A percentile compares a stretch with the other conserved stretches of the same genome.
Conservation (phyloP, 1,284 basidiomycete genomes). For the Leccinum fuscescens region DNA sequence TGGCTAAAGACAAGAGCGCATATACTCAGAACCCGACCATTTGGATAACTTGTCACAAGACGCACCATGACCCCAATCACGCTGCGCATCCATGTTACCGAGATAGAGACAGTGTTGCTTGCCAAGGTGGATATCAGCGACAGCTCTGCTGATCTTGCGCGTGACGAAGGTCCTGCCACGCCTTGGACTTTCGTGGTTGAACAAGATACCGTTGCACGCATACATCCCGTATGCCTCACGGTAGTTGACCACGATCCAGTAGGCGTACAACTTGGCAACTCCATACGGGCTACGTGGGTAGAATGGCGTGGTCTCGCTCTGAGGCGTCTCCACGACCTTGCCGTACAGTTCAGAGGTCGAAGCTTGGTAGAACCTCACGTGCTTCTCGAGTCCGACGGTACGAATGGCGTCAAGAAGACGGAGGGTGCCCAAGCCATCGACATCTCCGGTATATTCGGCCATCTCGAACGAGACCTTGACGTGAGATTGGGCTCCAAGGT, state of each 20-base stretch:
- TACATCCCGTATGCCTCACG: constrained; percentile 91
- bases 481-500: constrained; percentile 93
- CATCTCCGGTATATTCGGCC: constrained; percentile 94
- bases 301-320: constrained; percentile 90
- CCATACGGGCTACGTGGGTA: constrained; percentile 92
- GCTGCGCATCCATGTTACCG: constrained; percentile 86
- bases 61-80: constrained; percentile 92
- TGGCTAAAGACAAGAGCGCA: constrained; percentile 45
- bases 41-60: constrained; percentile 4
- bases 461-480: constrained; percentile 97
- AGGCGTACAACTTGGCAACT: constrained; percentile 86
- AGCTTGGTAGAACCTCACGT: constrained; percentile 89
- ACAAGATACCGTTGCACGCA: constrained; percentile 87
- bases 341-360: constrained; percentile 94
- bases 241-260: constrained; percentile 90
- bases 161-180: constrained; percentile 92
- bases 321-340: constrained; percentile 87
- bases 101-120: constrained; percentile 87
- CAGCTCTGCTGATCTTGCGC: constrained; percentile 87
- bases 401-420: constrained; percentile 90
- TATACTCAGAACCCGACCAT: constrained; percentile 10
- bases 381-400: constrained; percentile 85
- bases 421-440: constrained; percentile 88
- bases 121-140: constrained; percentile 82
- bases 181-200: constrained; percentile 93